A percentile compares a stretch with the other conserved stretches of the same genome.
Conservation (phyloP, 345 rosid species). For the Brassica cretica region DNA sequence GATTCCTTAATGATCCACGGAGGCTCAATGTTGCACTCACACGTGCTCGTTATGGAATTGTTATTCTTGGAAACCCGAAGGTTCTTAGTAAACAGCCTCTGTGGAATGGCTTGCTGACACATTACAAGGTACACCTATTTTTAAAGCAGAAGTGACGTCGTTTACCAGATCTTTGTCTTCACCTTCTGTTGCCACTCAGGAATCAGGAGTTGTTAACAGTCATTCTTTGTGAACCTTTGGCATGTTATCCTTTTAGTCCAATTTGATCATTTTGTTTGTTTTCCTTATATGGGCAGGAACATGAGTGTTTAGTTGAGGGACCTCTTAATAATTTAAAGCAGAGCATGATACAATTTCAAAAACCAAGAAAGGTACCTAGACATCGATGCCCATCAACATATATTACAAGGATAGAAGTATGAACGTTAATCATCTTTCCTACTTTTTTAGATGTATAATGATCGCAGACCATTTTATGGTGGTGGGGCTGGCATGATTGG, state of each 20-base stretch:
- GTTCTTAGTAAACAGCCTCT: constrained; percentile 97
- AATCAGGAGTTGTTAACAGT: neutral
- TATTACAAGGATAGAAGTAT: neutral
- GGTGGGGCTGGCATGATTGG: constrained; percentile 81
- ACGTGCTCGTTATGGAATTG: constrained; percentile 98
- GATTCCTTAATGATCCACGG: constrained; percentile 98
- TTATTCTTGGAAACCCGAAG: constrained; percentile 95
- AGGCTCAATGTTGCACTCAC: constrained; percentile 98
- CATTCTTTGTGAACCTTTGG: neutral
- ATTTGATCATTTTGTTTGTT: constrained; percentile 8
- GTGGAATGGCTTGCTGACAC: constrained; percentile 96
- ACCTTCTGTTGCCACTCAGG: constrained; percentile 7
- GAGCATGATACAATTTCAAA: constrained; percentile 99
- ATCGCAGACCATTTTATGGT: constrained; percentile 79
- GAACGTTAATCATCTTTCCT: neutral
- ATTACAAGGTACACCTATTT: constrained; percentile 71
- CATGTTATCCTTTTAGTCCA: constrained; percentile 6
- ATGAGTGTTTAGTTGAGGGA: constrained; percentile 98
- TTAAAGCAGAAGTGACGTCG: neutral
- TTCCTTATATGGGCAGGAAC: constrained; percentile 55
- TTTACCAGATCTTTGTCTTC: neutral
- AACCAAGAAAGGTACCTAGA: constrained; percentile 85
- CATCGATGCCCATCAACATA: neutral
- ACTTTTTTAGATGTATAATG: constrained; percentile 78
- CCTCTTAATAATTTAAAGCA: constrained; percentile 98